Evolutionary conservation across 495 filamentous ascomycete species (phyloP).

Genomic region (Neurospora sp.): DNA sequence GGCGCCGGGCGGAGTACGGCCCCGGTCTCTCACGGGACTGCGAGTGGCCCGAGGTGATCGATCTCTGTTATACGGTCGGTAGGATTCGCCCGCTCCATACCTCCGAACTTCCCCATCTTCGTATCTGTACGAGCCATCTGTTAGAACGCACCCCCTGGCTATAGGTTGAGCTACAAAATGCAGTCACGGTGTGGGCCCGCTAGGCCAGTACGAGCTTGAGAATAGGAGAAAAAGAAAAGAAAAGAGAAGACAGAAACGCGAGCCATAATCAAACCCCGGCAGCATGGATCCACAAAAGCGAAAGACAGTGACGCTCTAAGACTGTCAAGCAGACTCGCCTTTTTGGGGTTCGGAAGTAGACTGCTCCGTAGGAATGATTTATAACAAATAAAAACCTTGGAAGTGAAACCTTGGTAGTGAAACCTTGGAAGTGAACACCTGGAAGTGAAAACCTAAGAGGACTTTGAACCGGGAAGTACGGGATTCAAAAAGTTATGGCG

Average conservation of each 20-base stretch:
- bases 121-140: conserved; percentile 21
- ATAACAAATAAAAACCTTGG: background rate
- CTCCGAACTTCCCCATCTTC: conserved; percentile 46
- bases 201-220: background rate
- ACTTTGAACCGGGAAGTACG: background rate
- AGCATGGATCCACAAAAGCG: background rate
- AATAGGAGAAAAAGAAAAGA: background rate
- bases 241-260: background rate
- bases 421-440: background rate
- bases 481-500: background rate
- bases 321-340: background rate
- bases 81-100: conserved; percentile 48
- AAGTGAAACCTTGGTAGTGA: too few relatives aligned
- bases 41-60: conserved; percentile 33
- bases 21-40: conserved; percentile 31
- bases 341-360: background rate
- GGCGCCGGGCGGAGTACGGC: conserved; percentile 20
- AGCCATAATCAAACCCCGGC: background rate
- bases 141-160: background rate
- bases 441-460: too few relatives aligned
- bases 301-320: background rate
- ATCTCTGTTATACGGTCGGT: conserved; percentile 40
- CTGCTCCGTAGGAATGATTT: background rate
- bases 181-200: background rate
- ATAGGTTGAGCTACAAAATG: background rate